These are phyloP conservation scores for Ormosia semicastrata DNA, from an alignment of 306 rosid genomes.

Conservation along the genomic window DNA sequence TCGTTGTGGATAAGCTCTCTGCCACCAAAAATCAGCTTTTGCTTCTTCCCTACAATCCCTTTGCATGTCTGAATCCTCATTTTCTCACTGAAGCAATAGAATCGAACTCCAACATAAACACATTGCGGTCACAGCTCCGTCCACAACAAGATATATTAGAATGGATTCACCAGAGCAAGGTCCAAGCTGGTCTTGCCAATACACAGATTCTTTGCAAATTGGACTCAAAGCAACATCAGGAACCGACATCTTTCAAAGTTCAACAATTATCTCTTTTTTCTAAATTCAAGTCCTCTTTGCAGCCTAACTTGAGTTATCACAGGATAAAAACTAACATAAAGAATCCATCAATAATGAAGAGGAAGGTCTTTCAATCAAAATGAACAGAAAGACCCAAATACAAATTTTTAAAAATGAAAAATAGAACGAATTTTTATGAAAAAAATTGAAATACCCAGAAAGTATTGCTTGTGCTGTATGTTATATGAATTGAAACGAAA, in stretches of 20 bases:
- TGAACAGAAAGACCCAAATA: slow-evolving; percentile 28
- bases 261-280: neutral
- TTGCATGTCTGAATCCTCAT: slow-evolving; percentile 66
- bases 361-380: slow-evolving; percentile 36
- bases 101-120: slow-evolving; percentile 61
- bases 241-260: slow-evolving; percentile 50
- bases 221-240: slow-evolving; percentile 58
- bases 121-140: slow-evolving; percentile 57
- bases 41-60: slow-evolving; percentile 52
- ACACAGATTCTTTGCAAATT: slow-evolving; percentile 42
- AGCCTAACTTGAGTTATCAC: neutral
- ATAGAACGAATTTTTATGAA: neutral
- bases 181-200: slow-evolving; percentile 25
- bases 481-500: neutral
- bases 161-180: slow-evolving; percentile 46
- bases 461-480: neutral
- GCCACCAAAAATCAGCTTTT: slow-evolving; percentile 59
- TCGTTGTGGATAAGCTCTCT: slow-evolving; percentile 64
- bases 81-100: slow-evolving; percentile 68
- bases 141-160: slow-evolving; percentile 44
- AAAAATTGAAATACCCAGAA: neutral
- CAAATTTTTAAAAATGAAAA: neutral
- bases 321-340: neutral
- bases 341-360: slow-evolving; percentile 1
- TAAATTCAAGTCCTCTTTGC: slow-evolving; percentile 6